These are phyloP conservation scores for Eimeria zaria DNA, from an alignment of 169 alveolate species.

Conservation along the genomic window DNA sequence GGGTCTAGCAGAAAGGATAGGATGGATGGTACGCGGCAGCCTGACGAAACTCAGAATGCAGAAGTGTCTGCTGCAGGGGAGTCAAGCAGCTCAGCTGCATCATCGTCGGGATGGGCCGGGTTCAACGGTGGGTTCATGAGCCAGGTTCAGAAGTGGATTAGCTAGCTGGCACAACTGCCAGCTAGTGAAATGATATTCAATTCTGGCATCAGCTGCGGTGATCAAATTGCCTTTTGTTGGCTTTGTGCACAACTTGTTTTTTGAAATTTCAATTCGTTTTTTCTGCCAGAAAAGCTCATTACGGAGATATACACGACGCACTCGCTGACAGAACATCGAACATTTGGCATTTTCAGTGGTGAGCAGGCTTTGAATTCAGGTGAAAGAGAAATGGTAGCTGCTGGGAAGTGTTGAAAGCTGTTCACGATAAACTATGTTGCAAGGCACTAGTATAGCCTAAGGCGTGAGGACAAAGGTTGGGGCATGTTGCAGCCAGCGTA, in stretches of 20 bases:
- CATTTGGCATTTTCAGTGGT: neutral
- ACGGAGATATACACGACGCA: neutral
- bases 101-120: constrained; percentile 42
- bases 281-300: neutral
- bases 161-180: neutral
- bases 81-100: constrained; percentile 17
- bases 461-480: neutral
- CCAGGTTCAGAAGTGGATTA: constrained; percentile 73
- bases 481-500: neutral
- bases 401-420: neutral
- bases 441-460: neutral
- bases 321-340: neutral
- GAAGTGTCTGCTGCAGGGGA: constrained; percentile 17
- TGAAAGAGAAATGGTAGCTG: neutral
- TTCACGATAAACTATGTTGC: neutral
- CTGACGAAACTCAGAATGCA: neutral
- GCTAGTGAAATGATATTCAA: neutral
- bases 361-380: neutral
- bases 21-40: constrained; percentile 1
- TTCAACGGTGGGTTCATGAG: constrained; percentile 58
- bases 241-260: neutral
- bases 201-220: neutral
- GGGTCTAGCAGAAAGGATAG: constrained; percentile 5
- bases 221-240: neutral
- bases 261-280: neutral